Conservation (phyloP, 306 rosid species). For the Crotalaria pallida region DNA sequence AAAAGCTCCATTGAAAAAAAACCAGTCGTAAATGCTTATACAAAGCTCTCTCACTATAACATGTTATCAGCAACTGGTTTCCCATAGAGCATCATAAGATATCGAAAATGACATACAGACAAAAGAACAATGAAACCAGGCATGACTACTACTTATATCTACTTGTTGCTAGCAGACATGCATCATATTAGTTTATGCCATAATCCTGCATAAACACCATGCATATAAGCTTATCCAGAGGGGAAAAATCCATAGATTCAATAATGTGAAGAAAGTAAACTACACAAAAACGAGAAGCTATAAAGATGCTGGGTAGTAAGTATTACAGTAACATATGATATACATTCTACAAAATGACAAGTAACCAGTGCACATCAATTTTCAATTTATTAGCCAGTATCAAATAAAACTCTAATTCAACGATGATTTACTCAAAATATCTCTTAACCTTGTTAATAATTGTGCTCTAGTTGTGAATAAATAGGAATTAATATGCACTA, state of each 20-base stretch:
- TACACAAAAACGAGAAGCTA: not conserved
- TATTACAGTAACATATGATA: not conserved
- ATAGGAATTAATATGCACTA: not conserved
- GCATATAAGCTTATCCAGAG: conserved; percentile 4
- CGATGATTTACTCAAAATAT: conserved; percentile 12
- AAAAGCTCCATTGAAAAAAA: not conserved
- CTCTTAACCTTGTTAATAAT: not conserved
- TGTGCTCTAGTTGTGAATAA: not conserved
- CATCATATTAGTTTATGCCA: conserved; percentile 78
- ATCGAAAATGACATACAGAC: not conserved
- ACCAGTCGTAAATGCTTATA: not conserved
- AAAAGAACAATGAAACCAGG: not conserved
- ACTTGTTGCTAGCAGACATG: not conserved
- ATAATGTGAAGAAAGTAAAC: not conserved
- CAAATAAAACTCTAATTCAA: not conserved
- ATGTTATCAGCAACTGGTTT: not conserved
- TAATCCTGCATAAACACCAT: conserved; percentile 64
- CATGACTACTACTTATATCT: not conserved
- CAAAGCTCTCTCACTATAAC: not conserved
- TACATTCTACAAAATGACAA: not conserved
- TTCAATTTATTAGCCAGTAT: not conserved
- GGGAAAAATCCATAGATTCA: not conserved
- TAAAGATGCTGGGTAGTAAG: not conserved
- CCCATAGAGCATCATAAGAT: too few relatives aligned
- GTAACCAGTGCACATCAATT: not conserved